Percentiles rank a stretch among this genome's conserved stretches.
These are phyloP conservation scores for Cyberlindnera suaveolens DNA, from an alignment of 805 yeast species.

Conservation along the genomic window DNA sequence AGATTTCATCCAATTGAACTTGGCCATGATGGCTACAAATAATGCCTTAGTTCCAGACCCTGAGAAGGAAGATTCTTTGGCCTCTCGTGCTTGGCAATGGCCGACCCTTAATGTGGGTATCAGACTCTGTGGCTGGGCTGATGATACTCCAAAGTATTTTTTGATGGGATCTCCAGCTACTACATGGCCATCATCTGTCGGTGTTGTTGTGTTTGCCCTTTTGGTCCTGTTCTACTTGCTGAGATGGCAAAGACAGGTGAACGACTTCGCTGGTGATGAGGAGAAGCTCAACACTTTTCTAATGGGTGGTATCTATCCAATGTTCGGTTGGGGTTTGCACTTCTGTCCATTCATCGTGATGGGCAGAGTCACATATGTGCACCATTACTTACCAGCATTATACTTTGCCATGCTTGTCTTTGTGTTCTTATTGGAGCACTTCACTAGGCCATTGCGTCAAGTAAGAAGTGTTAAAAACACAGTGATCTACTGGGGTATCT, in stretches of 20 bases:
- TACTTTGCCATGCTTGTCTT: constrained; percentile 64
- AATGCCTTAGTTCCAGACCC: constrained; percentile 75
- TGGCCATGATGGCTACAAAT: constrained; percentile 85
- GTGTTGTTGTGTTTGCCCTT: constrained; percentile 47
- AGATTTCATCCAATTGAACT: constrained; percentile 67
- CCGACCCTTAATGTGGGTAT: constrained; percentile 73
- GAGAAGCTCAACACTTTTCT: constrained; percentile 45
- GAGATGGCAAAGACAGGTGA: constrained; percentile 80
- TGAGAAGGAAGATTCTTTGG: constrained; percentile 65
- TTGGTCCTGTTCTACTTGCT: constrained; percentile 26
- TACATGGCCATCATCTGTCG: constrained; percentile 66
- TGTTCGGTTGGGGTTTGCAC: constrained; percentile 79
- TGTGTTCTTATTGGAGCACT: constrained; percentile 45
- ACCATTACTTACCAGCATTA: constrained; percentile 79
- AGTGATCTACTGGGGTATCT: constrained; percentile 28
- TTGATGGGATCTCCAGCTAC: constrained; percentile 73
- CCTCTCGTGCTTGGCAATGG: constrained; percentile 85
- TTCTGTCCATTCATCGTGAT: constrained; percentile 68
- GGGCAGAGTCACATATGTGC: constrained; percentile 85
- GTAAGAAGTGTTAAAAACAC: constrained; percentile 20
- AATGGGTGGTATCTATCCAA: constrained; percentile 72
- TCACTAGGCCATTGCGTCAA: constrained; percentile 23
- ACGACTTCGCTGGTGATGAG: constrained; percentile 45
- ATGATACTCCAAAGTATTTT: constrained; percentile 53
- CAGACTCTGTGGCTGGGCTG: constrained; percentile 70